Evolutionary conservation across 805 yeast genomes (phyloP).

Genomic region (Hanseniaspora mollemarum): DNA sequence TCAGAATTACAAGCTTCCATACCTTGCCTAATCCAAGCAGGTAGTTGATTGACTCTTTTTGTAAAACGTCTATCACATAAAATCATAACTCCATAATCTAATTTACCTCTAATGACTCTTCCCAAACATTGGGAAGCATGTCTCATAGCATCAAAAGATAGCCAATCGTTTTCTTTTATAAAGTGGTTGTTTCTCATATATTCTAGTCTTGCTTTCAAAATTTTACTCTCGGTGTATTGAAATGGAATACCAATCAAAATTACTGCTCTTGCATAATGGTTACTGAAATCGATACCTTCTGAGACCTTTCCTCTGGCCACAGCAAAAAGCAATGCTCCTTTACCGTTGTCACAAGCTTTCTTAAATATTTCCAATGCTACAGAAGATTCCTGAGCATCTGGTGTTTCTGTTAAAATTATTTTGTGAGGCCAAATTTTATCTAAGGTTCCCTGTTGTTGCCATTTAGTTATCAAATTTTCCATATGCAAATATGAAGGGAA

Average conservation of each 20-base stretch:
- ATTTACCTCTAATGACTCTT: constrained; percentile 92
- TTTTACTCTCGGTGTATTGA: constrained; percentile 95
- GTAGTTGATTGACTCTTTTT: constrained; percentile 73
- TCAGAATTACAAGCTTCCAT: constrained; percentile 27
- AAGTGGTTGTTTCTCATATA: constrained; percentile 86
- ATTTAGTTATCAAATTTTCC: constrained; percentile 96
- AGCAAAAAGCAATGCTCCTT: constrained; percentile 91
- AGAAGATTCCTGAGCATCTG: constrained; percentile 97
- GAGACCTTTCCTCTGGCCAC: constrained; percentile 99
- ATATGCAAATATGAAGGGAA: constrained; percentile 93
- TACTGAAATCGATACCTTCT: constrained; percentile 98
- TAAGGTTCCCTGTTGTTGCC: constrained; percentile 97
- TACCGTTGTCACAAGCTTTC: constrained; percentile 91
- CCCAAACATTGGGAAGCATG: constrained; percentile 99
- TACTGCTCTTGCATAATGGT: constrained; percentile 94
- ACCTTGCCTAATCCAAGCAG: constrained; percentile 95
- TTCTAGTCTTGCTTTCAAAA: constrained; percentile 86
- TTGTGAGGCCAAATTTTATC: constrained; percentile 99
- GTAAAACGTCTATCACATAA: constrained; percentile 89
- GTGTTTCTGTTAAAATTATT: constrained; percentile 89
- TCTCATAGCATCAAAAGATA: constrained; percentile 98
- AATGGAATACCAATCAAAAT: constrained; percentile 98
- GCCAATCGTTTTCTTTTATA: constrained; percentile 83
- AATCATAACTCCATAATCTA: constrained; percentile 98
- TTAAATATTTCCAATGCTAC: constrained; percentile 90